These are phyloP conservation scores for Puccinia horiana DNA, from an alignment of 1,284 basidiomycete species.

Conservation along the genomic window DNA sequence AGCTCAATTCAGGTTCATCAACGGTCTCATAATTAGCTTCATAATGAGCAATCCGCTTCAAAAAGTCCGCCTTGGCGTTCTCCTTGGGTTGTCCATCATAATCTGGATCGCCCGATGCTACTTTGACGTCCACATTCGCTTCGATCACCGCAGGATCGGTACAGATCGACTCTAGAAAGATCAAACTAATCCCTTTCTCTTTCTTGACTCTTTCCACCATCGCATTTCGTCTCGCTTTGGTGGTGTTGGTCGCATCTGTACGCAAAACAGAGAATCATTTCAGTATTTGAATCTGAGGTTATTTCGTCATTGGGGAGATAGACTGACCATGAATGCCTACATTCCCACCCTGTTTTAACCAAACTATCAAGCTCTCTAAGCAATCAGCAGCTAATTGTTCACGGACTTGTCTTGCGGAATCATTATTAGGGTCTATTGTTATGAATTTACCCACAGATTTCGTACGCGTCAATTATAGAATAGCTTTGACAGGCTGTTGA, in stretches of 20 bases:
- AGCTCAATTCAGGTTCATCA: conserved; percentile 62
- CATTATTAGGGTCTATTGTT: conserved; percentile 69
- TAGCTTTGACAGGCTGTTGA: neutral
- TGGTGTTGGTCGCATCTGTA: conserved; percentile 84
- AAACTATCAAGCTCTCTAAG: conserved; percentile 88
- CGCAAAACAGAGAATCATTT: neutral
- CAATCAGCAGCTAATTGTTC: conserved; percentile 88
- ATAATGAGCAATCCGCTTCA: conserved; percentile 86
- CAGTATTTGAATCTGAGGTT: neutral
- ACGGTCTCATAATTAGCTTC: conserved; percentile 96
- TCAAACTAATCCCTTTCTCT: conserved; percentile 84
- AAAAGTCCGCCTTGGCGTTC: conserved; percentile 83
- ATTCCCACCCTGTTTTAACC: conserved; percentile 89
- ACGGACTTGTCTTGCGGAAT: conserved; percentile 73
- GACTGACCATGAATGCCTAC: conserved; percentile 81
- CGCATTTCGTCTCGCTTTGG: conserved; percentile 72
- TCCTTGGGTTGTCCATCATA: conserved; percentile 86
- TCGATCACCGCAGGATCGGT: conserved; percentile 92
- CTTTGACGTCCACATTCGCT: conserved; percentile 92
- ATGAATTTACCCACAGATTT: neutral
- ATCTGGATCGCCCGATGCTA: conserved; percentile 93
- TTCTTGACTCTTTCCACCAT: conserved; percentile 73
- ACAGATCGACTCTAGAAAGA: conserved; percentile 93
- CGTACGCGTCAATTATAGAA: neutral
- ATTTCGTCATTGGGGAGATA: neutral